Percentiles rank a stretch among this genome's conserved stretches.
These are phyloP conservation scores for Skeletonema marinoi DNA, from an alignment of 108 stramenopile species.

Conservation along the genomic window DNA sequence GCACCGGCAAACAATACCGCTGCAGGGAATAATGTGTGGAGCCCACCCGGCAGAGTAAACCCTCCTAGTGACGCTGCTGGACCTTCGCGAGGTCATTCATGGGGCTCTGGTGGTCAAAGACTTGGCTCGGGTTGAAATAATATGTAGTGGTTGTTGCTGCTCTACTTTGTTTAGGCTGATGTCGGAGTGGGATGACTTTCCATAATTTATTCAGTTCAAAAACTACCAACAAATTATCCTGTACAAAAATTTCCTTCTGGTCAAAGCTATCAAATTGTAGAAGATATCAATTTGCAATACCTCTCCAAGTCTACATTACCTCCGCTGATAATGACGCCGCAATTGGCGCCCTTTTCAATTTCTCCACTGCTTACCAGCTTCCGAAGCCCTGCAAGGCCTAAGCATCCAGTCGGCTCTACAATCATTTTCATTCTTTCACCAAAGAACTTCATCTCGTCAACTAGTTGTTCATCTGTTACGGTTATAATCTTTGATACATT, in stretches of 20 bases:
- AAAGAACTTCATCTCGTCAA: conserved; percentile 49
- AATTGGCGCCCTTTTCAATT: conserved; percentile 39
- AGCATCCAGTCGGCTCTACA: conserved; percentile 65
- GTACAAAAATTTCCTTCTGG: background rate
- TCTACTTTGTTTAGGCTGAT: background rate
- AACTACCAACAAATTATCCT: background rate
- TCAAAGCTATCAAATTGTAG: background rate
- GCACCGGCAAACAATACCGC: conserved; percentile 47
- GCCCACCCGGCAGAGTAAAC: conserved; percentile 40
- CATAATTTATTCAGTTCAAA: background rate
- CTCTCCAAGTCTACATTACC: conserved; percentile 69
- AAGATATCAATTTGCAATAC: conserved; percentile 45
- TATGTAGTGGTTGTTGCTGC: no score
- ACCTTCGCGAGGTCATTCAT: conserved; percentile 40
- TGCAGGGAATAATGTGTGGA: conserved; percentile 42
- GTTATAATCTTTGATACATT: conserved; percentile 62
- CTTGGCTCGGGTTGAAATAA: conserved; percentile 30
- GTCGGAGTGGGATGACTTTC: background rate
- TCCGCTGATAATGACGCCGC: conserved; percentile 61
- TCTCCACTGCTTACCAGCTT: conserved; percentile 52
- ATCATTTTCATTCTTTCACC: conserved; percentile 52
- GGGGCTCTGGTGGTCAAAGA: conserved; percentile 44
- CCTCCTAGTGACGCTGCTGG: conserved; percentile 43
- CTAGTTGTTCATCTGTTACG: conserved; percentile 61
- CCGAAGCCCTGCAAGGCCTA: conserved; percentile 56